phyloP scores from a whole-genome alignment of 2,329 filamentous ascomycete species.

The Didymella glomerata region DNA sequence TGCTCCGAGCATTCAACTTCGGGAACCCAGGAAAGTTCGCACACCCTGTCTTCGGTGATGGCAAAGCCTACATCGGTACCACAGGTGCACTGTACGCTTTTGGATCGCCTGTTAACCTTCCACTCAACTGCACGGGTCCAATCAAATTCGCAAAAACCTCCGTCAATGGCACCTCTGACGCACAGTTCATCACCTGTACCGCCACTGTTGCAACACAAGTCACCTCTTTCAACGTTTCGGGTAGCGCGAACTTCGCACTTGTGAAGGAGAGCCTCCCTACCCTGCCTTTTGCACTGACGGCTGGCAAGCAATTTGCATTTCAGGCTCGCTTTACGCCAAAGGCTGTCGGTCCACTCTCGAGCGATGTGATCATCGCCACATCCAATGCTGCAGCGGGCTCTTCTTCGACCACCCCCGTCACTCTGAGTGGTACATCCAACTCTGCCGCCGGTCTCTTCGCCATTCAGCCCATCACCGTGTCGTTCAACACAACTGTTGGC shows the following conservation, averaged over 20 bases:
- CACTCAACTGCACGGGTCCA: conserved; percentile 63
- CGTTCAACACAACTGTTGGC: conserved; percentile 61
- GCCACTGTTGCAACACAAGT: conserved; percentile 58
- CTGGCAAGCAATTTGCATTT: conserved; percentile 56
- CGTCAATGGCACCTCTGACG: conserved; percentile 49
- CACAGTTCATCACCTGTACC: conserved; percentile 57
- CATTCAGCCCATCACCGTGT: conserved; percentile 59
- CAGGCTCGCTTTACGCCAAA: conserved; percentile 57
- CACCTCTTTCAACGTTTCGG: conserved; percentile 51
- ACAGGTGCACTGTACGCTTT: conserved; percentile 64
- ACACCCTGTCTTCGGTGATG: conserved; percentile 66
- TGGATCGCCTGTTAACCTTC: conserved; percentile 63
- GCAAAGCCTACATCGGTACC: conserved; percentile 63
- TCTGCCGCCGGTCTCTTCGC: conserved; percentile 58
- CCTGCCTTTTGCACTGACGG: conserved; percentile 45
- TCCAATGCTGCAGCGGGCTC: conserved; percentile 59
- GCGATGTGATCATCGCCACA: conserved; percentile 59
- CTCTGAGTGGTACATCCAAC: conserved; percentile 60
- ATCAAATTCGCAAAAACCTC: conserved; percentile 59
- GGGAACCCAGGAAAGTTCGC: conserved; percentile 65
- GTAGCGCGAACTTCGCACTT: conserved; percentile 52
- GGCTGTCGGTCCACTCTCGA: conserved; percentile 59
- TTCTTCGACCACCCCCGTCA: conserved; percentile 57
- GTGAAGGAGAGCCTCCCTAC: conserved; percentile 16
- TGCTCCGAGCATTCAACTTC: conserved; percentile 62